Conservation (phyloP, 2,329 filamentous ascomycete species). For the Orbilia quercus region DNA sequence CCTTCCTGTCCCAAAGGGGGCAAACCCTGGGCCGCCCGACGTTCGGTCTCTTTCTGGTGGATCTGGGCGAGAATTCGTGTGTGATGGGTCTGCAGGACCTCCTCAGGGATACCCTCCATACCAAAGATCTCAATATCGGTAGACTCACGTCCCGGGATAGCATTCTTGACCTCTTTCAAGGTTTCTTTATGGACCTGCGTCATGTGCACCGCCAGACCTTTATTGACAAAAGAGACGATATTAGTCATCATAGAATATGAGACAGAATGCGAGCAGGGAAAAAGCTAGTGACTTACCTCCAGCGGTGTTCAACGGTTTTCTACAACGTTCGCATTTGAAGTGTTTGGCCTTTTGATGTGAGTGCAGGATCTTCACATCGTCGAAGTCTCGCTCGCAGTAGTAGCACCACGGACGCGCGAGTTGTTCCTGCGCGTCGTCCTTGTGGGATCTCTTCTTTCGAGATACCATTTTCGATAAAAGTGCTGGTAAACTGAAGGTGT, state of each 20-base stretch:
- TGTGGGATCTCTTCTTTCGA: constrained; percentile 90
- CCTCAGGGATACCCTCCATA: constrained; percentile 94
- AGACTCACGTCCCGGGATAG: constrained; percentile 83
- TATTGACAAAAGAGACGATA: neutral
- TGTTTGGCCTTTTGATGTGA: constrained; percentile 99
- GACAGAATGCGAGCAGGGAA: neutral
- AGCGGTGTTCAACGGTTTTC: constrained; percentile 87
- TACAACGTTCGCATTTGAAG: constrained; percentile 95
- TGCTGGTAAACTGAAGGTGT: neutral
- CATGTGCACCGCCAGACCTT: constrained; percentile 95
- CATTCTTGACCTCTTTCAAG: constrained; percentile 88
- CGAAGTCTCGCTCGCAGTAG: constrained; percentile 99
- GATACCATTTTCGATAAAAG: constrained; percentile 66
- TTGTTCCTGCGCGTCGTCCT: constrained; percentile 87
- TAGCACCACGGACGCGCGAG: constrained; percentile 94
- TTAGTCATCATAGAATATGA: constrained; percentile 20
- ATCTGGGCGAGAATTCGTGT: constrained; percentile 86
- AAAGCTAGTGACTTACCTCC: constrained; percentile 75
- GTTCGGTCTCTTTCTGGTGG: constrained; percentile 85
- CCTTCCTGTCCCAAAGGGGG: constrained; percentile 73
- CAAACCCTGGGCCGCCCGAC: constrained; percentile 84
- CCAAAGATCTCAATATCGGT: constrained; percentile 97
- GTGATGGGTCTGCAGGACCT: constrained; percentile 83
- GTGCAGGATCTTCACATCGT: constrained; percentile 95
- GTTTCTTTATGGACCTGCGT: constrained; percentile 98